These are phyloP conservation scores for Achlya hypogyna DNA, from an alignment of 352 stramenopile species.

Conservation along the genomic window DNA sequence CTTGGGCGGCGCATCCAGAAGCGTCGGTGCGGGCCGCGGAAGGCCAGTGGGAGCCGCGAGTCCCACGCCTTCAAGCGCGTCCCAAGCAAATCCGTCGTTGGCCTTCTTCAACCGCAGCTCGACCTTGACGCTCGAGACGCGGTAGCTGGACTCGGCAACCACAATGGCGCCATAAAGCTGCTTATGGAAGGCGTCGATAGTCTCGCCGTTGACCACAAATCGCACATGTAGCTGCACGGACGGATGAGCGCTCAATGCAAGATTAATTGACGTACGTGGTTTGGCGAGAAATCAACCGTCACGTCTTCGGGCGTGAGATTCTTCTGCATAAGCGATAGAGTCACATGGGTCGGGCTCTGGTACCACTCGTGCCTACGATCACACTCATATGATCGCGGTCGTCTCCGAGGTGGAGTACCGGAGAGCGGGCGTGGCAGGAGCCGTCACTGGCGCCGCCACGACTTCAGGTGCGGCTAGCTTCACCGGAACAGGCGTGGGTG, in stretches of 20 bases:
- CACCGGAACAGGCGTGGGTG: conserved; percentile 19
- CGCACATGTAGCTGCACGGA: conserved; percentile 33
- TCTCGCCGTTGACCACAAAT: conserved; percentile 38
- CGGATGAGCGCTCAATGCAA: not conserved
- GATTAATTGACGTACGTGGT: conserved; percentile 26
- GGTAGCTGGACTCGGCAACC: conserved; percentile 41
- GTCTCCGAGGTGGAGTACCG: conserved; percentile 23
- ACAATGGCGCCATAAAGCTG: conserved; percentile 66
- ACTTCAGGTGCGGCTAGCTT: conserved; percentile 12
- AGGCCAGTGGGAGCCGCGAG: conserved; percentile 28
- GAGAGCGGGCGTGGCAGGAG: conserved; percentile 24
- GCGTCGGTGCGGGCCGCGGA: conserved; percentile 31
- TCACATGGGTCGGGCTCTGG: conserved; percentile 71
- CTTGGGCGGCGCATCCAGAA: conserved; percentile 35
- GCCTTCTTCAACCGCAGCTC: conserved; percentile 81
- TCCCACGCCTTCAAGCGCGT: conserved; percentile 57
- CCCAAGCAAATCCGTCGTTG: conserved; percentile 42
- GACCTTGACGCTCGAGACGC: conserved; percentile 58
- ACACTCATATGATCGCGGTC: not conserved
- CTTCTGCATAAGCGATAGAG: conserved; percentile 78
- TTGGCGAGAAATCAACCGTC: conserved; percentile 40
- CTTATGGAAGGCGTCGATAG: conserved; percentile 54
- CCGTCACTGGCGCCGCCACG: conserved; percentile 20
- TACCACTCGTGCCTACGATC: conserved; percentile 73
- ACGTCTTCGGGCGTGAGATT: conserved; percentile 59